These are phyloP conservation scores for Pseudogymnoascus pannorum DNA, from an alignment of 2,329 filamentous ascomycete species.

Conservation along the genomic window DNA sequence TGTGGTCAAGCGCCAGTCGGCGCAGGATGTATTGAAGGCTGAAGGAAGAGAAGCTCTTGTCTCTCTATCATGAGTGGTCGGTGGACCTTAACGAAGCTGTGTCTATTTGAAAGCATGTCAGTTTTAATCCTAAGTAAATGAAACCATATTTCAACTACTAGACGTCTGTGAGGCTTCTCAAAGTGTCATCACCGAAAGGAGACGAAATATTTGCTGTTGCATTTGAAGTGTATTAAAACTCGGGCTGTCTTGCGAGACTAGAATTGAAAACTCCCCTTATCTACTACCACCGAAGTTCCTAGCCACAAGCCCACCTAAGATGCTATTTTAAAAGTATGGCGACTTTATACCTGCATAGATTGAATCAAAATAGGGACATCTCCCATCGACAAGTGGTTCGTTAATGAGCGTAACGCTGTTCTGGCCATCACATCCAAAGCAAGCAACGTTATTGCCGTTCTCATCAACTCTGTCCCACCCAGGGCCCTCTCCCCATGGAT, in stretches of 20 bases:
- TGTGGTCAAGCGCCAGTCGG: constrained; percentile 12
- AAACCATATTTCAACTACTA: no score
- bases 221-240: neutral
- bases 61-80: neutral
- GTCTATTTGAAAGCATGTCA: no score
- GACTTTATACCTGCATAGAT: neutral
- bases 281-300: neutral
- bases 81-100: constrained; percentile 7
- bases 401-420: neutral
- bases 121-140: no score
- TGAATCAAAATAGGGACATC: neutral
- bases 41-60: constrained; percentile 16
- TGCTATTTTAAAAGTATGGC: neutral
- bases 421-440: neutral
- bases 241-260: neutral
- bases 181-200: neutral
- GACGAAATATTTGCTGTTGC: neutral
- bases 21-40: constrained; percentile 9
- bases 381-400: neutral
- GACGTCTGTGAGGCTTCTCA: no score
- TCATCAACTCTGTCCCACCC: constrained; percentile 17
- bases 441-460: neutral
- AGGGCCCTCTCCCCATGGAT: constrained; percentile 20
- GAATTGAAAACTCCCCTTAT: neutral
- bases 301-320: neutral